Base-by-base conservation (phyloP, 768 basidiomycete genomes). In the Gautieria morchelliformis region DNA sequence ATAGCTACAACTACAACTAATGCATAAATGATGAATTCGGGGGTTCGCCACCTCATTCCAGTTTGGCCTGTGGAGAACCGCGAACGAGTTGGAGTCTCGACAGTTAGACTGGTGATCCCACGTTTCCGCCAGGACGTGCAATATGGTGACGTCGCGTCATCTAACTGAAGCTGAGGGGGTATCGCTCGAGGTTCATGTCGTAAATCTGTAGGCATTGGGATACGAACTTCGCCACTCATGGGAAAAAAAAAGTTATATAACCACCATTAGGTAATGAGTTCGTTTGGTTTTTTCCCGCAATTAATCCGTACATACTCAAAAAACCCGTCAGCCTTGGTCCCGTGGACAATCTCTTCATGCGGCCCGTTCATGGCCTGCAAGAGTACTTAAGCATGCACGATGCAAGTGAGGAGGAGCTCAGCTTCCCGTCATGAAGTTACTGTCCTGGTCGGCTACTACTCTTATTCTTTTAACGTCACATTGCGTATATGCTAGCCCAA, bases 11-110 rank as follows among this genome's bases (percentile, higher is more conserved):
- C 66, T 12, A 83, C 79, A 2, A 84, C 74, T 33, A 82, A 60
- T 60, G 75, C 83, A 69, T 97, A 98, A 41, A 85, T 63, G 61
- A 79, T 74, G 72, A 95, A 97, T 67, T 98, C 96, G 10, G 72
- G 67, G 0, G 89, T 87, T 44, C 68, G 72, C 95, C 94, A 97
- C 71, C 89, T 72, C 22, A 87, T 63, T 2, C 75, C 73, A 24
- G 62, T 55, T 52, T 67, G 68, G 19, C 63, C 58, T 11, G 67
- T 67, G 10, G 56, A 59, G n/a, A 63, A 49, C 27, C 66, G 69
- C n/a, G 65, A 66, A 1, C 78, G 67, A 17, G 75, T 69, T 0
- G 84, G 79, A 17, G 80, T 77, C 45, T 78, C 68, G 9, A 87
- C 76, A 2, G 86, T 87, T 5, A 85, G 69, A n/a, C 65, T 52